Conservation (phyloP, 1,284 basidiomycete genomes). For the Anthracocystis setariae region DNA sequence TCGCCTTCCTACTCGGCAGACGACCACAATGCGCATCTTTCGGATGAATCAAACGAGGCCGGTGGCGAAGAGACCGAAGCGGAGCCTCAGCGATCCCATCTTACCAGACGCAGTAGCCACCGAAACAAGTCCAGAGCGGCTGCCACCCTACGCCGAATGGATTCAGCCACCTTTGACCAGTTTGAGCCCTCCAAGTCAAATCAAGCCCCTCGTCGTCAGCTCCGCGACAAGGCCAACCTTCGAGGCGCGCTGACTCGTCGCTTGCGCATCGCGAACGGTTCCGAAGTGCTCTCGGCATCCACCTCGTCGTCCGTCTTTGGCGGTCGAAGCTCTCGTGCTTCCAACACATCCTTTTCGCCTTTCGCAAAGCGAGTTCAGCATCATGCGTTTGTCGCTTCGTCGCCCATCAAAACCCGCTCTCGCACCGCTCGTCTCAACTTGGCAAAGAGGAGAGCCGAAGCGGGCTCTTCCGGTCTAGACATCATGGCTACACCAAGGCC, state of each 20-base stretch:
- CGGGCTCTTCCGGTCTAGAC: conserved; percentile 13
- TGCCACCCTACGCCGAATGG: conserved; percentile 36
- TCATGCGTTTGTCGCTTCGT: conserved; percentile 49
- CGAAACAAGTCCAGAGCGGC: conserved; percentile 2
- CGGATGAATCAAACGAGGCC: conserved; percentile 50
- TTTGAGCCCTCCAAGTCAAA: conserved; percentile 26
- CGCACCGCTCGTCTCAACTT: conserved; percentile 32
- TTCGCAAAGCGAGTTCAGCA: conserved; percentile 26
- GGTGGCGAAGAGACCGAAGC: conserved; percentile 59
- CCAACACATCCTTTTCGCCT: conserved; percentile 28
- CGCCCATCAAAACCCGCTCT: conserved; percentile 46
- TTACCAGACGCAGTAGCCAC: conserved; percentile 2
- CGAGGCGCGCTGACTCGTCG: conserved; percentile 17
- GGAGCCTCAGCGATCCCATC: conserved; percentile 22
- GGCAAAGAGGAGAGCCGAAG: conserved; percentile 24
- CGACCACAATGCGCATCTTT: conserved; percentile 9
- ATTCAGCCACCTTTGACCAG: conserved; percentile 44
- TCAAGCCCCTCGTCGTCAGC: conserved; percentile 22
- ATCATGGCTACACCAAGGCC: conserved; percentile 37
- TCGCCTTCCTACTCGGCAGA: conserved; percentile 23
- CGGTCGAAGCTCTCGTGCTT: conserved; percentile 41
- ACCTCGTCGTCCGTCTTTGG: conserved; percentile 44
- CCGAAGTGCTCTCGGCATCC: conserved; percentile 33
- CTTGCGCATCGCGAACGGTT: conserved; percentile 20
- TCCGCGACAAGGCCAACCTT: conserved; percentile 26